phyloP scores from a whole-genome alignment of 441 rosid species.

The Daphne laureola region DNA sequence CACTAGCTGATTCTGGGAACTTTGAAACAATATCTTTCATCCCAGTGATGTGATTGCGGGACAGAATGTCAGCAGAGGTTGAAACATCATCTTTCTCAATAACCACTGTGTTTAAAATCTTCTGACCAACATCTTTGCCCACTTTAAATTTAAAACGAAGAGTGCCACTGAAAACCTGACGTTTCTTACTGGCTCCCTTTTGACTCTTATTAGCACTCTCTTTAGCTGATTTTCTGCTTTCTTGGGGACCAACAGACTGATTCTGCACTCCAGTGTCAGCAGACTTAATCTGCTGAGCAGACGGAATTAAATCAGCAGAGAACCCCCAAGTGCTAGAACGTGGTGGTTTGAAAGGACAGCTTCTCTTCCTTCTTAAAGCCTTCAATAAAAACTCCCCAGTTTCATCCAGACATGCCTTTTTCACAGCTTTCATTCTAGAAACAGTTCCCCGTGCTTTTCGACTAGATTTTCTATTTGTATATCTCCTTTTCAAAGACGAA shows the following conservation, averaged over 20 bases:
- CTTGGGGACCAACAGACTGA: constrained; percentile 25
- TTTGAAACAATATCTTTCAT: constrained; percentile 25
- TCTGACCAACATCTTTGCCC: constrained; percentile 49
- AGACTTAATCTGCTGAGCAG: constrained; percentile 31
- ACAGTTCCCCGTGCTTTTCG: constrained; percentile 32
- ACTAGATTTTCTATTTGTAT: constrained; percentile 33
- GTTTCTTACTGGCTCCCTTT: constrained; percentile 28
- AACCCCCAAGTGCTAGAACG: constrained; percentile 72
- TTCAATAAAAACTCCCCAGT: constrained; percentile 30
- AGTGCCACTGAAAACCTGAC: constrained; percentile 32
- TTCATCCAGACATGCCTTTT: constrained; percentile 26
- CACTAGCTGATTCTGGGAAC: constrained; percentile 21
- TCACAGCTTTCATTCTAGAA: constrained; percentile 34
- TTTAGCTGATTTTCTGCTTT: constrained; percentile 28
- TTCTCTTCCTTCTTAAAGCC: constrained; percentile 62
- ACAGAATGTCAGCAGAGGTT: constrained; percentile 23
- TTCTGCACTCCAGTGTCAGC: constrained; percentile 28
- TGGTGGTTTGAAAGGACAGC: constrained; percentile 47
- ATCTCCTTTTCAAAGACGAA: constrained; percentile 39
- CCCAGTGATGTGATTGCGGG: constrained; percentile 17
- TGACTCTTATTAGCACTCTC: constrained; percentile 23
- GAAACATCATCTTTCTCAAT: constrained; percentile 34
- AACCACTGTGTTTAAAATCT: constrained; percentile 27
- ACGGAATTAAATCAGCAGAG: constrained; percentile 37
- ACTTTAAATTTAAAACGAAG: constrained; percentile 76